Conservation (phyloP, 2,329 filamentous ascomycete genomes). For the Kalaharituber pfeilii region DNA sequence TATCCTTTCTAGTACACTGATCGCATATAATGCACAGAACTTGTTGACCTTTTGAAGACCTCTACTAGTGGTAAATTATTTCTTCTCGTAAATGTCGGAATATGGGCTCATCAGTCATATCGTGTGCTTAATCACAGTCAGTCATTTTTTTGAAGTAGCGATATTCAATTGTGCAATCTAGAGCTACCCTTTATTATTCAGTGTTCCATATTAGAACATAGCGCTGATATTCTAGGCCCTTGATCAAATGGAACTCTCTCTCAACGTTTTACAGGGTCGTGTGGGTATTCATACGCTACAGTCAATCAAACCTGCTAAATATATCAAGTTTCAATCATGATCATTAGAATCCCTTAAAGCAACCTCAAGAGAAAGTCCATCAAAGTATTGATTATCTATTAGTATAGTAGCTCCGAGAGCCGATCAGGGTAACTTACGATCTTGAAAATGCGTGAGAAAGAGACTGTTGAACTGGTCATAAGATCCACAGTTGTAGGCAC, state of each 20-base stretch:
- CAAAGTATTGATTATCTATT: constrained; percentile 88
- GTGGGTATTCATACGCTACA: constrained; percentile 70
- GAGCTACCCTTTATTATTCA: constrained; percentile 50
- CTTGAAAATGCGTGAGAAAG: no score
- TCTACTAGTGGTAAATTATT: neutral
- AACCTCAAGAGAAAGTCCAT: constrained; percentile 89
- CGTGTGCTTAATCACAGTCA: no score
- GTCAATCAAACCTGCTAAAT: constrained; percentile 4
- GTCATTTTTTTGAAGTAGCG: constrained; percentile 38
- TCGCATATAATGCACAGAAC: no score
- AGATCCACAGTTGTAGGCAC: no score
- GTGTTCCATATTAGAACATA: neutral
- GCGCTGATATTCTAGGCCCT: constrained; percentile 44
- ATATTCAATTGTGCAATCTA: constrained; percentile 86
- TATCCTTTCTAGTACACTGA: no score
- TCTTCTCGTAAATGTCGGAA: constrained; percentile 72
- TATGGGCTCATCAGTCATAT: constrained; percentile 51
- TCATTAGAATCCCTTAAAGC: constrained; percentile 73
- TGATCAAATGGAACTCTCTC: constrained; percentile 86
- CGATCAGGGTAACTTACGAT: no score
- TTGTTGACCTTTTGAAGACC: no score
- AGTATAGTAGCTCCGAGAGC: constrained; percentile 95
- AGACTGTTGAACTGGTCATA: no score
- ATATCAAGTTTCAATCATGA: neutral
- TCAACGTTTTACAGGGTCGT: constrained; percentile 93